Evolutionary conservation across 169 alveolate genomes (phyloP).

Genomic region (Plasmodium fragile): DNA sequence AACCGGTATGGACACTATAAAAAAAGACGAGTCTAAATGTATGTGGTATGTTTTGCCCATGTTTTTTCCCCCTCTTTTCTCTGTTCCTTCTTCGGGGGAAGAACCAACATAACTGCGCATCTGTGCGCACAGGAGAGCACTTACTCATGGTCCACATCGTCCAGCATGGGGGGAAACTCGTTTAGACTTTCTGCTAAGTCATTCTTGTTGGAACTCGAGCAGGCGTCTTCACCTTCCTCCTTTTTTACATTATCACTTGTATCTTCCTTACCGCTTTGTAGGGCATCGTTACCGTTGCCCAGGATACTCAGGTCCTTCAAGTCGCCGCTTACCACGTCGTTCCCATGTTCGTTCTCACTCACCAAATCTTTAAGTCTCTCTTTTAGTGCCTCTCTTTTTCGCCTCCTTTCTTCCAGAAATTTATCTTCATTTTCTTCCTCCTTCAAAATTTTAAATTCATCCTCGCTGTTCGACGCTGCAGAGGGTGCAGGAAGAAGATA

Average conservation of each 20-base stretch:
- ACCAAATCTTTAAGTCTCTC: conserved; percentile 40
- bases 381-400: conserved; percentile 71
- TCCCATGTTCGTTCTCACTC: conserved; percentile 11
- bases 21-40: too few species aligned
- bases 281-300: background rate
- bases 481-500: background rate
- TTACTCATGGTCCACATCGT: conserved; percentile 56
- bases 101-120: background rate
- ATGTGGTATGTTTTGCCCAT: background rate
- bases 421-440: conserved; percentile 72
- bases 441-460: conserved; percentile 49
- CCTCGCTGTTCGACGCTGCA: conserved; percentile 69
- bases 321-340: background rate
- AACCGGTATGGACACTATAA: background rate
- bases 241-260: background rate
- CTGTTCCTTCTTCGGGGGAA: background rate
- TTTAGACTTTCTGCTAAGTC: conserved; percentile 18
- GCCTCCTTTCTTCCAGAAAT: conserved; percentile 66
- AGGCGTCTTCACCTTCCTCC: conserved; percentile 11
- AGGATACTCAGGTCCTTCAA: background rate
- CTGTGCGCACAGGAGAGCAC: background rate
- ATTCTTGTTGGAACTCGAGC: conserved; percentile 13
- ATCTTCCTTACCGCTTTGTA: background rate
- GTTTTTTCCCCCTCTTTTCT: too few species aligned
- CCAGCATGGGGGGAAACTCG: conserved; percentile 28